These are phyloP conservation scores for Miamiensis avidus DNA, from an alignment of 169 alveolate genomes.

Conservation along the genomic window DNA sequence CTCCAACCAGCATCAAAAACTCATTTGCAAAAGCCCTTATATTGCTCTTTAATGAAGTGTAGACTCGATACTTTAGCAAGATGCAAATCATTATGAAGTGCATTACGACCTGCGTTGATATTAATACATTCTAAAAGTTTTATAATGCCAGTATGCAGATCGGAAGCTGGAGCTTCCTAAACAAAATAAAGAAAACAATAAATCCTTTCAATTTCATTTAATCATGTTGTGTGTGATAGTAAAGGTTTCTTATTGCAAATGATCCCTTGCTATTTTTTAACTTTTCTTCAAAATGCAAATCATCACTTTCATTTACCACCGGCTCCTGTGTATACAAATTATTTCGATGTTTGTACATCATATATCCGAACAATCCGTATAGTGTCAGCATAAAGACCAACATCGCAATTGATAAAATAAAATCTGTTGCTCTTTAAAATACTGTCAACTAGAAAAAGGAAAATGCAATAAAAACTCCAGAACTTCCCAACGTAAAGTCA, in stretches of 20 bases:
- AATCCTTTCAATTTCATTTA: neutral
- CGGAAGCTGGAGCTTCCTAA: neutral
- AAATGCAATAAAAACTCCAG: neutral
- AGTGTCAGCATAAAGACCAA: no score
- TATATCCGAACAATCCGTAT: no score
- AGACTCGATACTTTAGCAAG: neutral
- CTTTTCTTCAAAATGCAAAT: neutral
- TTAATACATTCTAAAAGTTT: no score
- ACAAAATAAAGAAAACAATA: neutral
- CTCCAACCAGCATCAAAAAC: neutral
- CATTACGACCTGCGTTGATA: neutral
- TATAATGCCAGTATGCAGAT: neutral
- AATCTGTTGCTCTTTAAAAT: neutral
- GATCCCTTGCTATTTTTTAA: neutral
- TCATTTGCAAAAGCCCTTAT: neutral
- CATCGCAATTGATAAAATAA: neutral
- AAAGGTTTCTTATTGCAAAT: neutral
- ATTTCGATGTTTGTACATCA: neutral
- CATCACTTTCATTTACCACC: neutral
- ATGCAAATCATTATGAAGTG: neutral
- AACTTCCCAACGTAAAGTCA: neutral
- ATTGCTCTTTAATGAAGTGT: no score
- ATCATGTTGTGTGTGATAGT: neutral
- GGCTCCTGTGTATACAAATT: neutral
- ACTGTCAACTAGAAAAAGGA: neutral